A percentile compares a stretch with the other conserved stretches of the same genome.
Conservation (phyloP, 1,139 yeast genomes). For the Debaryomycetaceae sp. region DNA sequence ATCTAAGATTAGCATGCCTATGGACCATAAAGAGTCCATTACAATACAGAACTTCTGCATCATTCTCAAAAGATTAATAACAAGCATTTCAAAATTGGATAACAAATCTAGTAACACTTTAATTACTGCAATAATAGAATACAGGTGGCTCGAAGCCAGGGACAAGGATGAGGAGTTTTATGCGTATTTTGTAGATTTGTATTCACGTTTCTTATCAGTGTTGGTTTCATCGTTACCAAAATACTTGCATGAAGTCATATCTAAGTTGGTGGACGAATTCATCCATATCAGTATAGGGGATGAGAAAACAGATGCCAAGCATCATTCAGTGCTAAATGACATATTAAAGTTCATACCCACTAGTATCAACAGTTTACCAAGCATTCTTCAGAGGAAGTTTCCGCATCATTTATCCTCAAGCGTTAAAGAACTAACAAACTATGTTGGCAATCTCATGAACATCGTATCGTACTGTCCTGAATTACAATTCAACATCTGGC, state of each 20-base stretch:
- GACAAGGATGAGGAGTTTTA: slow-evolving; percentile 18
- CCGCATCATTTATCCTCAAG: slow-evolving; percentile 75
- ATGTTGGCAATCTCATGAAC: slow-evolving; percentile 59
- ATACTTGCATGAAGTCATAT: slow-evolving; percentile 83
- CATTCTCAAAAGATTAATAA: slow-evolving; percentile 30
- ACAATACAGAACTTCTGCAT: slow-evolving; percentile 32
- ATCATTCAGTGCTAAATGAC: slow-evolving; percentile 64
- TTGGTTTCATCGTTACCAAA: slow-evolving; percentile 83
- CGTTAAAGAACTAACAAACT: slow-evolving; percentile 53
- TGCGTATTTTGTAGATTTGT: slow-evolving; percentile 44
- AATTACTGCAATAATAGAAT: slow-evolving; percentile 34
- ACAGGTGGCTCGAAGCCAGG: slow-evolving; percentile 53
- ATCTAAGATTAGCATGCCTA: slow-evolving; percentile 34
- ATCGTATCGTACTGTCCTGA: slow-evolving; percentile 71
- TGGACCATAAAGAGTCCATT: slow-evolving; percentile 31
- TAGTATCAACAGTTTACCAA: slow-evolving; percentile 62
- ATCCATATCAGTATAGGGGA: slow-evolving; percentile 13
- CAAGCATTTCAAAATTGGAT: slow-evolving; percentile 40
- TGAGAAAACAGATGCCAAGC: slow-evolving; percentile 24
- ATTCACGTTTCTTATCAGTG: slow-evolving; percentile 68
- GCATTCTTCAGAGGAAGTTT: slow-evolving; percentile 54
- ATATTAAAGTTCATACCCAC: slow-evolving; percentile 78
- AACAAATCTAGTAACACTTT: slow-evolving; percentile 30
- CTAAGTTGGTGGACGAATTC: slow-evolving; percentile 62
- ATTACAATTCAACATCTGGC: slow-evolving; percentile 73